Conservation (phyloP, 345 rosid genomes). For the Brassica rapa region DNA sequence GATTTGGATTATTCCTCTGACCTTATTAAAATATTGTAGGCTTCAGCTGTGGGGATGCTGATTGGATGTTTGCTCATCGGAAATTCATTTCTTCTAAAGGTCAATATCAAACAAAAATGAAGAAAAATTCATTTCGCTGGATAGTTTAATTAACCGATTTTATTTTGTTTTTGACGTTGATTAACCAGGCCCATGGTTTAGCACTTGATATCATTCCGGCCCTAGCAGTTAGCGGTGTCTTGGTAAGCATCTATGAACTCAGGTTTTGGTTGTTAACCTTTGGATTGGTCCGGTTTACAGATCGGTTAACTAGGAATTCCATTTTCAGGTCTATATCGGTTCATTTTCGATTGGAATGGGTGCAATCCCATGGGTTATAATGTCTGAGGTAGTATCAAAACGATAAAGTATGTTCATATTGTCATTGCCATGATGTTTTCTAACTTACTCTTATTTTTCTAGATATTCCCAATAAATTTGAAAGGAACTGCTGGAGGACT, state of each 20-base stretch:
- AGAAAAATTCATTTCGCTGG: not conserved
- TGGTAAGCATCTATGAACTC: slow-evolving; percentile 40
- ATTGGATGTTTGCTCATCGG: slow-evolving; percentile 45
- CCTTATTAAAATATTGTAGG: slow-evolving; percentile 30
- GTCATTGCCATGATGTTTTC: not conserved
- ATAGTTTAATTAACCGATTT: not conserved
- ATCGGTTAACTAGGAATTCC: not conserved
- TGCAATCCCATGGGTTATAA: slow-evolving; percentile 54
- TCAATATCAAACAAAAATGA: not conserved
- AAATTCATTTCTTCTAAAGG: slow-evolving; percentile 51
- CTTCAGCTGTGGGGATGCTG: slow-evolving; percentile 48
- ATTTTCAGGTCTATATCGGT: slow-evolving; percentile 40
- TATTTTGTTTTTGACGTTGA: not conserved
- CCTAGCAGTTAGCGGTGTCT: slow-evolving; percentile 46
- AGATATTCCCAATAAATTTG: slow-evolving; percentile 56
- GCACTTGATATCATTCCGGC: slow-evolving; percentile 40
- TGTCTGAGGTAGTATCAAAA: slow-evolving; percentile 45
- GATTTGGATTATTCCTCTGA: not conserved
- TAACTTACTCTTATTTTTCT: not conserved
- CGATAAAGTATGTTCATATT: not conserved
- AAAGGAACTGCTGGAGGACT: slow-evolving; percentile 57
- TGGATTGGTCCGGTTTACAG: not conserved
- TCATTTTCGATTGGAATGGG: slow-evolving; percentile 56
- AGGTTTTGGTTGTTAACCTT: not conserved
- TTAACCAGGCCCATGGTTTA: slow-evolving; percentile 40